These are phyloP conservation scores for Helicocarpus griseus DNA, from an alignment of 2,329 filamentous ascomycete species.

Conservation along the genomic window DNA sequence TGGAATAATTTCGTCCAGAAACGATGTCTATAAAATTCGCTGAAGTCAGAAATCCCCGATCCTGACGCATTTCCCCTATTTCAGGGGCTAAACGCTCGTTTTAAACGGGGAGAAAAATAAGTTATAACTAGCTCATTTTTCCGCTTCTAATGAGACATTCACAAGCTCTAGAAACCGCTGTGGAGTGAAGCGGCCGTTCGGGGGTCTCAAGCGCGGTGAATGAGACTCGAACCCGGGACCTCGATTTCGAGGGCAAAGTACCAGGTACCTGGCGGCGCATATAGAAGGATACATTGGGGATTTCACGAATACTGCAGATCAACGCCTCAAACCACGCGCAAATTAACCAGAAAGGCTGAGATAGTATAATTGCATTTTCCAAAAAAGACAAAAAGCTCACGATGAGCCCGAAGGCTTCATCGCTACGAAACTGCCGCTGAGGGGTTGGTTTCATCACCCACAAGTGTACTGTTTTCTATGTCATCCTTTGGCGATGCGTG, in stretches of 20 bases:
- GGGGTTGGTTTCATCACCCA: conserved; percentile 4
- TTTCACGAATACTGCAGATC: not conserved
- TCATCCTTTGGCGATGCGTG: not conserved
- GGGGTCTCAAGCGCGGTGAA: not conserved
- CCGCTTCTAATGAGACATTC: not conserved
- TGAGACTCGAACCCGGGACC: not conserved
- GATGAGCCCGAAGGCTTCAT: not conserved
- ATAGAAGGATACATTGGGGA: not conserved
- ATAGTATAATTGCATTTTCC: not conserved
- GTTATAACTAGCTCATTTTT: not conserved
- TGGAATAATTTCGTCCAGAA: not conserved
- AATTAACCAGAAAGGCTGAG: not conserved
- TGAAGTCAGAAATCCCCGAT: not conserved
- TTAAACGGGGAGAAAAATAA: not conserved
- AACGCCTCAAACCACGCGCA: not conserved
- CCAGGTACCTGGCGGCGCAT: not conserved
- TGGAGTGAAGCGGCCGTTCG: not conserved
- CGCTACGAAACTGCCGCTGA: conserved; percentile 3
- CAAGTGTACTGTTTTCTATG: not conserved
- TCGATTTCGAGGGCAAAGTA: not conserved
- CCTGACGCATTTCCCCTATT: not conserved
- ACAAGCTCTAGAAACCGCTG: not conserved
- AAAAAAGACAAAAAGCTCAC: not conserved
- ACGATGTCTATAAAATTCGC: not conserved
- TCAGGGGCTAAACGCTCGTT: not conserved